Evolutionary conservation across 192 early-diverging fungal species (phyloP).

Genomic region (Backusella macrospora): DNA sequence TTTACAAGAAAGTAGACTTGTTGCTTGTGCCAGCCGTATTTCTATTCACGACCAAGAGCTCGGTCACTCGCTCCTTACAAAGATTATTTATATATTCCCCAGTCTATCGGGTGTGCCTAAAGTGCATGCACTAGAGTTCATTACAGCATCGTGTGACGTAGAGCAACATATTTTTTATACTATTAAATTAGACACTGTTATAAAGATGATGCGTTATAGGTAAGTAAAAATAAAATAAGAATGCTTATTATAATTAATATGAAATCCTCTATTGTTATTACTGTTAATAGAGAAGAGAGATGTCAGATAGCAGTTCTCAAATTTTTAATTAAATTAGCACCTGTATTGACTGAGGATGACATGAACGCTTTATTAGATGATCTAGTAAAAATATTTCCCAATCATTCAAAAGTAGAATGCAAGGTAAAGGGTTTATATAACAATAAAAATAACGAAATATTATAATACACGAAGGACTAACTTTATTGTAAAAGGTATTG

Average conservation of each 20-base stretch:
- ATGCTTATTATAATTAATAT: neutral
- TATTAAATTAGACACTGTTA: neutral
- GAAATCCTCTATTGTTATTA: neutral
- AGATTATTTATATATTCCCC: slow-evolving; percentile 11
- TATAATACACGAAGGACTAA: neutral
- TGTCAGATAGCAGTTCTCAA: slow-evolving; percentile 55
- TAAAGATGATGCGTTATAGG: slow-evolving; percentile 4
- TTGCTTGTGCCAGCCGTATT: neutral
- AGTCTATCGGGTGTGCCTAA: neutral
- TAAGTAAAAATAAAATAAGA: neutral
- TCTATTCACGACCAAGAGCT: slow-evolving; percentile 1
- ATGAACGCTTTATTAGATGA: slow-evolving; percentile 52
- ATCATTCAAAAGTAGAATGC: slow-evolving; percentile 54
- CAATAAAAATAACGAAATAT: neutral
- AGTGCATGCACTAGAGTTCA: neutral
- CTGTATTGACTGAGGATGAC: slow-evolving; percentile 43
- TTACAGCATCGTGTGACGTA: neutral
- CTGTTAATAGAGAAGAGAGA: neutral
- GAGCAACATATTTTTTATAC: neutral
- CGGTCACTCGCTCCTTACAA: slow-evolving; percentile 1
- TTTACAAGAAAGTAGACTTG: neutral
- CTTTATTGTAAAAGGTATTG: slow-evolving; percentile 36
- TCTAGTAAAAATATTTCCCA: slow-evolving; percentile 50
- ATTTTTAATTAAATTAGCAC: slow-evolving; percentile 54
- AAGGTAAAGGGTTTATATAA: slow-evolving; percentile 38